phyloP scores from a whole-genome alignment of 2,329 filamentous ascomycete species.

The Scytalidium sp. region DNA sequence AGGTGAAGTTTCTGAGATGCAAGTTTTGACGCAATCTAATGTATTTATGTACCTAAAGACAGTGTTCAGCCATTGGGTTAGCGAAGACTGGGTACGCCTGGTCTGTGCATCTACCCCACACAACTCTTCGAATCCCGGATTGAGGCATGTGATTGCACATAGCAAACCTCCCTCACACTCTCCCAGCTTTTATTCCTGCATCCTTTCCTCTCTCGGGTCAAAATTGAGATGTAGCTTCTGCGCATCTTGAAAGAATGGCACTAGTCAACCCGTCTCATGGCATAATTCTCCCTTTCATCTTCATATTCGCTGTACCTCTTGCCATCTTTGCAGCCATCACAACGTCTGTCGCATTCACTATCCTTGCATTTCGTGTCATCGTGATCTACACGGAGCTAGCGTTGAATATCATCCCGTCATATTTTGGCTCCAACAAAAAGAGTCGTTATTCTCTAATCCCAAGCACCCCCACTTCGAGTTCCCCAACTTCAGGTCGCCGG shows the following conservation, averaged over 20 bases:
- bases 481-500: conserved; percentile 8
- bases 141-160: background rate
- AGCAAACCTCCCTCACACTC: background rate
- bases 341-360: conserved; percentile 56
- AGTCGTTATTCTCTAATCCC: conserved; percentile 1
- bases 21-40: too few species aligned
- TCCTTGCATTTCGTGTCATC: conserved; percentile 58
- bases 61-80: too few species aligned
- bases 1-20: too few species aligned
- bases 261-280: conserved; percentile 52
- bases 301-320: conserved; percentile 60
- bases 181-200: background rate
- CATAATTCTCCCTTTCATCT: conserved; percentile 59
- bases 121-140: background rate
- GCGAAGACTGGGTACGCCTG: background rate
- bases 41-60: too few species aligned
- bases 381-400: conserved; percentile 63
- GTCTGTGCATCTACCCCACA: background rate
- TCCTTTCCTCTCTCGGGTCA: background rate
- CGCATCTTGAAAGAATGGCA: conserved; percentile 38
- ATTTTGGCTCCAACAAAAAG: conserved; percentile 35
- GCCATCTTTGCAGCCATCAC: conserved; percentile 62
- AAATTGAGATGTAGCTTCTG: background rate
- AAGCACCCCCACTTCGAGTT: conserved; percentile 5
- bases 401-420: conserved; percentile 53